phyloP scores from a whole-genome alignment of 2,329 filamentous ascomycete genomes.

The Colletotrichum sp. region DNA sequence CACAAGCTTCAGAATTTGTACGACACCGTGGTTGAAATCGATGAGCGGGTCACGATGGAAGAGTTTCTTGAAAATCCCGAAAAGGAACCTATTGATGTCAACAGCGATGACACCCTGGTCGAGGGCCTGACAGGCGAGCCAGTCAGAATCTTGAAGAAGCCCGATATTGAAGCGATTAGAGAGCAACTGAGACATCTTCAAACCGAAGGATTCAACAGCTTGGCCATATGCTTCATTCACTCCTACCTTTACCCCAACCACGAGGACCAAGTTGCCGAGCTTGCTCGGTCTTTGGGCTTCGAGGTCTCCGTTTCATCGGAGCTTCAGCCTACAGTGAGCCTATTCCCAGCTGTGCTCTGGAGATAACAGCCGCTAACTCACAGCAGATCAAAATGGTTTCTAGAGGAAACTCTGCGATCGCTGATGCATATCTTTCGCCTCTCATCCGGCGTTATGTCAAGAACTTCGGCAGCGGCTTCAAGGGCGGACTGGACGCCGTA shows the following conservation, averaged over 20 bases:
- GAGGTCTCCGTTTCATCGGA: constrained; percentile 58
- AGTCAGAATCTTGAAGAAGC: constrained; percentile 64
- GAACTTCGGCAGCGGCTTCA: constrained; percentile 68
- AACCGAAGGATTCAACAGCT: constrained; percentile 58
- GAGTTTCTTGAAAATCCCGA: constrained; percentile 71
- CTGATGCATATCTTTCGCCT: constrained; percentile 75
- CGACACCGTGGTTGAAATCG: constrained; percentile 70
- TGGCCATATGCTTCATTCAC: constrained; percentile 73
- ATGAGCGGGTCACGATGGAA: constrained; percentile 74
- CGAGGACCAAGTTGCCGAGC: constrained; percentile 38
- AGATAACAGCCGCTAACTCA: accelerated
- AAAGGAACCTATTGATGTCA: constrained; percentile 36
- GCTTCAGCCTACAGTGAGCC: constrained; percentile 71
- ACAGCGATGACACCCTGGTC: constrained; percentile 50
- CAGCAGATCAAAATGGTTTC: constrained; percentile 67
- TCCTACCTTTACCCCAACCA: constrained; percentile 70
- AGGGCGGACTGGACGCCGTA: constrained; percentile 59
- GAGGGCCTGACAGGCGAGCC: constrained; percentile 69
- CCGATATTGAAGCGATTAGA: constrained; percentile 53
- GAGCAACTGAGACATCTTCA: constrained; percentile 63
- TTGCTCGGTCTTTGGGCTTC: constrained; percentile 64
- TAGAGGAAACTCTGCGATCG: constrained; percentile 70
- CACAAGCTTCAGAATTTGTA: constrained; percentile 71
- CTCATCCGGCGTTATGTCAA: constrained; percentile 73
- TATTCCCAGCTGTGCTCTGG: constrained; percentile 39